Evolutionary conservation across 106 monocot species (phyloP), one percentile per base, ranked within the genome.

Genomic region (Ottelia alismoides): DNA sequence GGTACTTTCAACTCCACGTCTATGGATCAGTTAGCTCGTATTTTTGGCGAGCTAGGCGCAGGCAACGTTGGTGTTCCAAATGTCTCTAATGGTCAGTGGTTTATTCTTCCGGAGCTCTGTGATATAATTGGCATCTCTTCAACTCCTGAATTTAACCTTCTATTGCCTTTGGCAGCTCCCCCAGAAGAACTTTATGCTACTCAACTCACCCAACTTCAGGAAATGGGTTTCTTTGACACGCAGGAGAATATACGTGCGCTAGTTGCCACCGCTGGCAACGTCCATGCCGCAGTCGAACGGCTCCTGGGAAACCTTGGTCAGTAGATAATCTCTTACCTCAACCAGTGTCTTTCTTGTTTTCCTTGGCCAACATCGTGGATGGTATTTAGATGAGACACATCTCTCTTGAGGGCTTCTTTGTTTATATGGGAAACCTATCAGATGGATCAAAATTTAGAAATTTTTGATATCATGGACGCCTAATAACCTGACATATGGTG

Each of bases 201-300:
- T 11, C 93, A 93, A 49, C 73, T 93, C 1, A 55, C 93, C 53
- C 93, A 93, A 63, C 84, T 93, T 61, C 93, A 81, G 53, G 93
- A 93, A 51, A 93, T 93, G 93, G 93, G 93, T 56, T 93, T 93
- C 80, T 80, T 84, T 21, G 87, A 93, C 68, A 81, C 87, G 2
- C 93, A 93, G 55, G 93, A 87, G 72, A 93, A 93, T 43, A 84
- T 93, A 30, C 80, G 83, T 22, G 93, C 93, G 0, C 60, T 93
- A 22, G 72, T 31, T 20, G 87, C 93, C 49, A 87, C 93, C 28
- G 52, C 77, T 5, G 93, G 93, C 3, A 93, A 93, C 50, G 87
- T 93, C 45, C 72, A 88, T 62, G 93, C 93, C 51, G 93, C 93
- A 5, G 93, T 93, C 0, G 93, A 93, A 67, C 71, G 80, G 19